Conservation (phyloP, 371 early-diverging fungal species). For the Lichtheimia ornata region DNA sequence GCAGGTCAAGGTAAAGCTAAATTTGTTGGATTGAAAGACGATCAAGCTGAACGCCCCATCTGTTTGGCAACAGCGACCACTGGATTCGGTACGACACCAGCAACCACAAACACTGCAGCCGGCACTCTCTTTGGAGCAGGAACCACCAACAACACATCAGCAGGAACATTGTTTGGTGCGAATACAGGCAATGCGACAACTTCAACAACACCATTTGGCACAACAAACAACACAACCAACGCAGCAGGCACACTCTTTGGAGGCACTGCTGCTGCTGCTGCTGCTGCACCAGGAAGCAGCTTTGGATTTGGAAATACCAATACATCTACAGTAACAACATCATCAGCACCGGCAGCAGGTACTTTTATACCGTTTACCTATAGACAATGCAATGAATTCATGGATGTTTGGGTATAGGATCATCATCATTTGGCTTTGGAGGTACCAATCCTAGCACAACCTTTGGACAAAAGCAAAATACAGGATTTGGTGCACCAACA, state of each 20-base stretch:
- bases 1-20: constrained; percentile 1
- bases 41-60: not conserved
- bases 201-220: constrained; percentile 5
- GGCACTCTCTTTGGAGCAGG: constrained; percentile 16
- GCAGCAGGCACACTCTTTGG: constrained; percentile 12
- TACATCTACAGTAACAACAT: not conserved
- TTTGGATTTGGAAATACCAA: constrained; percentile 6
- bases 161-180: constrained; percentile 14
- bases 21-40: not conserved
- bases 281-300: constrained; percentile 5
- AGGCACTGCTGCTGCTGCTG: not conserved
- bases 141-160: constrained; percentile 9
- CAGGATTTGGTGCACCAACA: constrained; percentile 10
- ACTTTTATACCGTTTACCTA: no score
- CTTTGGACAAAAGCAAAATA: not conserved
- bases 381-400: not conserved
- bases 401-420: not conserved
- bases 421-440: constrained; percentile 8
- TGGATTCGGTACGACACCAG: constrained; percentile 5
- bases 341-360: constrained; percentile 2
- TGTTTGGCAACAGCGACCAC: constrained; percentile 4
- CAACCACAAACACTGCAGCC: constrained; percentile 9
- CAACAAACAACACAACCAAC: not conserved
- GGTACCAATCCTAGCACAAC: not conserved
- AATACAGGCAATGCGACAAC: constrained; percentile 10